Base-by-base conservation (phyloP, 108 stramenopile genomes). In the Pseudonitzschia multistriata region DNA sequence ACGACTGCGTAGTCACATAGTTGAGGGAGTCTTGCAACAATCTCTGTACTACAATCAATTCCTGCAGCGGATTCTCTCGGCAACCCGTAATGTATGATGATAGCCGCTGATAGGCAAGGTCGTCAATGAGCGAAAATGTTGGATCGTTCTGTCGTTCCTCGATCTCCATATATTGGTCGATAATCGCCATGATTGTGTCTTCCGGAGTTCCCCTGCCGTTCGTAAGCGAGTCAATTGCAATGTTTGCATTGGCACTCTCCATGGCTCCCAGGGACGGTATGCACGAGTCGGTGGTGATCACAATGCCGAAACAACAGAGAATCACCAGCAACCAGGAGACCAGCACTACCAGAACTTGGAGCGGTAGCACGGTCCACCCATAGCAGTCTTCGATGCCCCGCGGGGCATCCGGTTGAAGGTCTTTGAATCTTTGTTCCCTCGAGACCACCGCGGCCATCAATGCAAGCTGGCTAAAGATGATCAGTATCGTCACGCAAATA, bases 41-140 rank as follows among this genome's bases (percentile, higher is more conserved):
- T 8, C 21, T n/a, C 22, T 55, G 37, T 5, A 42, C 19, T 0
- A 50, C 33, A n/a, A 33, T 69, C 15, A 69, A 54, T 42, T 69
- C 54, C 8, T 17, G 36, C 28, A 69, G 35, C 15, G 68, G 68
- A 45, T 70, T 48, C n/a, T 0, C 27, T 21, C 52, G 0, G 34
- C 75, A 76, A 40, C 54, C 54, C 14, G 35, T 34, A n/a, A 55
- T 69, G 55, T 69, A 69, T 22, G 68, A 34, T 17, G 31, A 25
- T 22, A 69, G 0, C 15, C 39, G 27, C 37, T 56, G 35, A n/a
- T 37, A 34, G 11, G 55, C 34, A 11, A 57, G 27, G 27, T 56
- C 68, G 22, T 62, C 8, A 5, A 62, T 39, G 24, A 27, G 13
- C 42, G 42, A 45, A 8, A 17, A 45, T 13, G 42, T 2, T 19